Evolutionary conservation across 31 red algal species (phyloP), one percentile per base, ranked within the genome.

Genomic region (Endocladia muricata): DNA sequence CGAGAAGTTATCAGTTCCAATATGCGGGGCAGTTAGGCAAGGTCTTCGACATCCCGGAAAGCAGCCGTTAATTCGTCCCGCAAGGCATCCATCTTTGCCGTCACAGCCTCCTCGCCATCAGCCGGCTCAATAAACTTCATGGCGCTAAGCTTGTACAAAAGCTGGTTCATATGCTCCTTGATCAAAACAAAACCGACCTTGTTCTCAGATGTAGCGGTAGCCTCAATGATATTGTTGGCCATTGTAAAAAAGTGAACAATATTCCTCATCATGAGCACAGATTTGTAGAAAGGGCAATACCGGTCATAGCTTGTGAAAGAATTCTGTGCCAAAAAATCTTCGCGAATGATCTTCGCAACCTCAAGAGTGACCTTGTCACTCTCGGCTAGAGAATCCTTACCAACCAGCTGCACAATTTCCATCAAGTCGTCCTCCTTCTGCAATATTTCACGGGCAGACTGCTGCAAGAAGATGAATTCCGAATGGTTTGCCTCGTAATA

Each of bases 391-490:
- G 96, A 94, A 80, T 98, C 96, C 73, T 88, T 94, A 72, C 96
- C 96, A 17, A 98, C 96, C 15, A 98, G 76, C 74, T 94, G 91
- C 60, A 98, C 96, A 68, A 98, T 98, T 82, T 98, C 96, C 91
- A 92, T 98, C 55, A 98, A 73, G 62, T 94, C 91, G 44, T 98
- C 96, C 72, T 98, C 96, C 30, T 90, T 95, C 61, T 98, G 96
- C 74, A 98, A 77, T 30, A 94, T 71, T 47, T 98, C 83, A 69
- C 96, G 91, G 43, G 75, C 75, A 6, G 76, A 78, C 43, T 98
- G 96, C 59, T 94, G 96, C 38, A 95, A 73, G 21, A 61, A 22
- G 13, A 86, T 35, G 60, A 98, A 98, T 51, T 95, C 96, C 1
- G 92, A 92, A 70, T 86, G 88, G 39, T 93, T 68, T 23, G 37